Base-by-base conservation (phyloP, 208 protist genomes). In the Acanthamoeba divionensis region DNA sequence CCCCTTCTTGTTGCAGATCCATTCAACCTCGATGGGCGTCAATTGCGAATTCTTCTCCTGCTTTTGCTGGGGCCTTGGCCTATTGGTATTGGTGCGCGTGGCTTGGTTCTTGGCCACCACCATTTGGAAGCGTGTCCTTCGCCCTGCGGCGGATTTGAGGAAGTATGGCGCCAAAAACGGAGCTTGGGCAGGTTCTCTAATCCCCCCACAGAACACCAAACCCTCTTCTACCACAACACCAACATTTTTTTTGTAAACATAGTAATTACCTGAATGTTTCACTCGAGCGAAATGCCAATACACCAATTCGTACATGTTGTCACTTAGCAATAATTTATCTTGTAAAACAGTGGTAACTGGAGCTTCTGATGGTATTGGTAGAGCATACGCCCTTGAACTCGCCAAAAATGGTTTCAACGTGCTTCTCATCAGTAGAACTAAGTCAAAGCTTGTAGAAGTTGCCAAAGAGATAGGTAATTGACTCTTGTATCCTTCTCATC, bases 331-430 rank as follows among this genome's bases (percentile, higher is more conserved):
- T 60, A 18, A 60, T 60, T 18, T 24, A 60, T 60, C n/a, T 60
- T 60, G 18, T 60, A 60, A 60, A 60, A 60, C 95, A 21, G 96
- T 98, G 48, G 96, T 98, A 21, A 98, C 97, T 33, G 97, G 97
- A 47, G 97, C 97, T 8, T 97, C 96, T 44, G 97, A 98, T 94
- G 97, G 97, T 65, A 98, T 98, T 79, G 97, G 97, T 31, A 93
- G 94, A 77, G 97, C 96, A 9, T 97, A 97, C 94, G 89, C 96
- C 29, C 44, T 97, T 24, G 96, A 98, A 83, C 95, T 98, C 12
- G 97, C 95, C 8, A 95, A 92, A 67, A 95, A 94, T 66, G 96
- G 96, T 45, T 96, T 98, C 85, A 98, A 98, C 89, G 91, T 98
- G n/a, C 94, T 97, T 65, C 91, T 98, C 24, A 94, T 98, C 85